Evolutionary conservation across 2,329 filamentous ascomycete species (phyloP).

Genomic region (Colletotrichum limetticola): DNA sequence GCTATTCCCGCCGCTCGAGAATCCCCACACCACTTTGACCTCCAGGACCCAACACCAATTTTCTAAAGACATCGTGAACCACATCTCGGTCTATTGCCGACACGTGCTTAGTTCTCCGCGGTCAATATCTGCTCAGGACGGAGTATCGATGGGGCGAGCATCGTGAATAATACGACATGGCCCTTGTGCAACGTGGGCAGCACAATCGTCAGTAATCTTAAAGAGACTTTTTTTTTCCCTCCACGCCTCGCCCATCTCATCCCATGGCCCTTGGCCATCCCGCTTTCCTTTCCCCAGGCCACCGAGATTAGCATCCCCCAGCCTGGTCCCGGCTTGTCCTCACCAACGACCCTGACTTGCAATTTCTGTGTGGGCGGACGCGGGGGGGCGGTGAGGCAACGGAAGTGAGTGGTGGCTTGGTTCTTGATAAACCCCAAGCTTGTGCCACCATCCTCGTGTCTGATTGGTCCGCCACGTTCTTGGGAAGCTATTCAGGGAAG

Average conservation of each 20-base stretch:
- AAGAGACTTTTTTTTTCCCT: background rate
- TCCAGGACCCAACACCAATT: slow-evolving; percentile 6
- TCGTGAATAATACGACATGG: background rate
- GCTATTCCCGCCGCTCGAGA: slow-evolving; percentile 29
- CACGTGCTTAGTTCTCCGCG: slow-evolving; percentile 20
- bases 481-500: slow-evolving; percentile 28
- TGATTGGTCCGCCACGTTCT: slow-evolving; percentile 23
- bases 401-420: slow-evolving; percentile 30
- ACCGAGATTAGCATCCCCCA: slow-evolving; percentile 30
- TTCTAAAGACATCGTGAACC: slow-evolving; percentile 5
- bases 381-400: slow-evolving; percentile 32
- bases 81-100: slow-evolving; percentile 33
- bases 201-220: slow-evolving; percentile 4
- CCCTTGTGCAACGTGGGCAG: slow-evolving; percentile 4
- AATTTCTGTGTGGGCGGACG: slow-evolving; percentile 26
- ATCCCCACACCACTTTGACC: background rate
- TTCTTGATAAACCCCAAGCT: slow-evolving; percentile 21
- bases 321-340: slow-evolving; percentile 9
- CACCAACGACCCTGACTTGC: slow-evolving; percentile 19
- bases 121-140: background rate
- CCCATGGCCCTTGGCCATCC: slow-evolving; percentile 11
- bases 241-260: slow-evolving; percentile 4
- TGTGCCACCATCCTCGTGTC: slow-evolving; percentile 29
- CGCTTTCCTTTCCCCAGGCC: slow-evolving; percentile 31
- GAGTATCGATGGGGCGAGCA: background rate